These are phyloP conservation scores for Prunella vulgaris DNA, from an alignment of 257 asterid genomes.

Conservation along the genomic window DNA sequence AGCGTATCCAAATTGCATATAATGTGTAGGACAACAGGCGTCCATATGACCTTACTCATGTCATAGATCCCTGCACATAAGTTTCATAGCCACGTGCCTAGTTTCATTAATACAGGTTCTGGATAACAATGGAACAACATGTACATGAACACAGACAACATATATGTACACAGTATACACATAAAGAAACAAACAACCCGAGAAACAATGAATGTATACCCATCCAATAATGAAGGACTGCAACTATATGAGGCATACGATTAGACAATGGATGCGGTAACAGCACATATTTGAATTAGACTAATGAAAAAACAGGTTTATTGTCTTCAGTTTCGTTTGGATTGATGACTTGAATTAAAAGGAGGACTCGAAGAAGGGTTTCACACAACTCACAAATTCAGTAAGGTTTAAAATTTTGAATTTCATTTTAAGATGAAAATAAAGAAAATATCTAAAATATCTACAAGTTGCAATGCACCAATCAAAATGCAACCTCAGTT, in stretches of 20 bases:
- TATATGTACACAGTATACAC: too few relatives aligned
- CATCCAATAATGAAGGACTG: not conserved
- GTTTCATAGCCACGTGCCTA: not conserved
- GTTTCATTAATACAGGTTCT: not conserved
- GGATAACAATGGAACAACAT: not conserved
- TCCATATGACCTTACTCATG: not conserved
- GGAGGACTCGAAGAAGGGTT: not conserved
- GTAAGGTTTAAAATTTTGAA: not conserved
- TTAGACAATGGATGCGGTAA: not conserved
- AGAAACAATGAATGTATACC: not conserved
- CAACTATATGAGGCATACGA: not conserved
- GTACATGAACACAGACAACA: too few relatives aligned
- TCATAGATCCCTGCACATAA: not conserved
- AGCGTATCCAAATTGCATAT: not conserved
- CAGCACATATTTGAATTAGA: not conserved
- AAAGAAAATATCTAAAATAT: not conserved
- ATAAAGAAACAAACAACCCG: not conserved
- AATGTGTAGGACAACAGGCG: not conserved
- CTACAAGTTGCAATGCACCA: not conserved
- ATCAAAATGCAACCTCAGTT: not conserved
- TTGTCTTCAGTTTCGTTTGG: not conserved
- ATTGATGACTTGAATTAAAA: not conserved
- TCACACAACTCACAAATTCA: not conserved
- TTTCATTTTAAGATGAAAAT: not conserved
- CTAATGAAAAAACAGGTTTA: not conserved